Evolutionary conservation across 371 early-diverging fungal species (phyloP), one percentile per base, ranked within the genome.

Genomic region (Haplosporangium sp.): DNA sequence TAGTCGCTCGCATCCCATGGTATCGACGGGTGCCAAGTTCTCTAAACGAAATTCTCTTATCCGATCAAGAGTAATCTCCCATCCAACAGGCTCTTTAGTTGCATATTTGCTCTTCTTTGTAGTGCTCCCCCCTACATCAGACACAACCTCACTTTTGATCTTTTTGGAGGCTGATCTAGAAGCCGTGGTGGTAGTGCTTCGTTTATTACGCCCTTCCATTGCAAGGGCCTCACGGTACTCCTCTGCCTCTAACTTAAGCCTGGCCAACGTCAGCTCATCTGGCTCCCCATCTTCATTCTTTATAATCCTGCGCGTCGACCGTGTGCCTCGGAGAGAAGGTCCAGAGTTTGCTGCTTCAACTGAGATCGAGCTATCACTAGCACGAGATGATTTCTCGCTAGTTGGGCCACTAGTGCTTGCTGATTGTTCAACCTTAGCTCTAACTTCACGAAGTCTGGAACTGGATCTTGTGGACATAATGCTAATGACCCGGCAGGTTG

Each of bases 11-110:
- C 99, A 99, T 0, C 99, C 99, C 86, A 97, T 94, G 0, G 93
- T 92, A 84, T 99, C 99, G 4, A 99, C 99, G 1, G 98, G 98
- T 4, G 99, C 98, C 11, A 82, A 58, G 67, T 88, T 78, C 6
- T 69, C 72, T 40, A 88, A 72, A 20, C 96, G 86, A 77, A 85
- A 94, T 15, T 85, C 87, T 57, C 87, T 84, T 56, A 97, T 88
- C 34, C 78, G 71, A 34, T 90, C 85, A 72, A 90, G 89, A 0
- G 93, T 91, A 37, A 84, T 77, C 37, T 87, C 78, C 97, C 97
- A 97, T 45, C 92, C 84, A 34, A 83, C 71, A 5, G 92, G 92
- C 10, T 71, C 72, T 61, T 81, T 81, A 19, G 81, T 72, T 3
- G 81, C 75, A 60, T 52, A 71, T 55, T 71, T 74, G 72, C 74